Evolutionary conservation across 371 early-diverging fungal species (phyloP), one percentile per base, ranked within the genome.

Genomic region (Choanephora cucurbitarum): DNA sequence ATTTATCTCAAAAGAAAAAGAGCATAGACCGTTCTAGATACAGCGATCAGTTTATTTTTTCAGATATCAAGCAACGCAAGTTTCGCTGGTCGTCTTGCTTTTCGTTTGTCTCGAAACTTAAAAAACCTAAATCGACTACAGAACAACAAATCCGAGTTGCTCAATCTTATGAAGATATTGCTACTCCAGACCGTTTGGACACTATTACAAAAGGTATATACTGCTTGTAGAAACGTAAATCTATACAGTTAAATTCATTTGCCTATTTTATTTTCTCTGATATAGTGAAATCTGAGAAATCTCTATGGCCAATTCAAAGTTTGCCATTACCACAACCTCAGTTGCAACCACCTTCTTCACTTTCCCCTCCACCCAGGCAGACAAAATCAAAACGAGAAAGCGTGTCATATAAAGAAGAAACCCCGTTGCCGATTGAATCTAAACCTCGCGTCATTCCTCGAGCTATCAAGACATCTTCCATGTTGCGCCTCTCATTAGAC

Each of bases 401-500:
- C 3, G 44, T n/a, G 17, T 22, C 17, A 34, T 17, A 18, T 22
- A 50, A 34, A 48, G 34, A 40, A 40, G 51, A 15, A 19, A 22
- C 23, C 28, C 28, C 28, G 5, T 28, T 28, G 28, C 28, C 7
- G 5, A 7, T 28, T 3, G 28, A 28, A 7, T 33, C 55, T 10
- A 57, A 46, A 11, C 55, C 60, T 23, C 51, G 49, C 21, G 52
- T 54, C 3, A 52, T 50, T 22, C 65, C 60, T 3, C 46, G 44
- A 48, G 47, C 60, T 7, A 56, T 52, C 15, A 52, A 55, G 39
- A 23, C 65, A 19, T 49, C 70, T 1, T 60, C 58, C 9, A 55
- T 70, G 6, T 41, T 72, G 15, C 64, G 75, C 0, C 48, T 75
- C 10, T 75, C 75, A 22, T 31, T 75, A 14, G 75, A 75, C 14